Conservation (phyloP, 2,329 filamentous ascomycete genomes). For the Fusarium circinatum region DNA sequence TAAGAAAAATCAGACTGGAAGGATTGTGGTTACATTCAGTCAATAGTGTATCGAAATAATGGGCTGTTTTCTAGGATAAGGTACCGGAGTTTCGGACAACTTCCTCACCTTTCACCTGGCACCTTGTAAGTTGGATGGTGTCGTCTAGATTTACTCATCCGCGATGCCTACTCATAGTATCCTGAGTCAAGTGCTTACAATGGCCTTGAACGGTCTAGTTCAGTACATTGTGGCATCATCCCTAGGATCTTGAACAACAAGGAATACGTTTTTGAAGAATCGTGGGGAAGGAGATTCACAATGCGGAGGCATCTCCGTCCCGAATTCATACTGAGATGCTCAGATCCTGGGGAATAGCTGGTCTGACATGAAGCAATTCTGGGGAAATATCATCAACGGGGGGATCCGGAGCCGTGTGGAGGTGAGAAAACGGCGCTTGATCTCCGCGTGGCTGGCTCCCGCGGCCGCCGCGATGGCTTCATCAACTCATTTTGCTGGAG, state of each 20-base stretch:
- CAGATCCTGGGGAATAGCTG: not conserved
- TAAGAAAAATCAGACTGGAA: not conserved
- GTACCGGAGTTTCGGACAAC: conserved; percentile 1
- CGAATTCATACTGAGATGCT: not conserved
- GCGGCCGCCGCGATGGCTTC: not conserved
- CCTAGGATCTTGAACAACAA: conserved; percentile 6
- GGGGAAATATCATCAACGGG: not conserved
- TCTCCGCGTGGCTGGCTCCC: conserved; percentile 3
- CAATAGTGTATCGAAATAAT: not conserved
- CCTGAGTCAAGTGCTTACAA: not conserved
- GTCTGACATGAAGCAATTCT: not conserved
- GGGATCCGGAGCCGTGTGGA: not conserved
- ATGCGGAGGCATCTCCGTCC: conserved; percentile 15
- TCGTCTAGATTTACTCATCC: not conserved
- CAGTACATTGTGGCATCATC: conserved; percentile 5
- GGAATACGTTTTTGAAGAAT: not conserved
- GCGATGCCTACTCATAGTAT: not conserved
- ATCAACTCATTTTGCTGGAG: not conserved
- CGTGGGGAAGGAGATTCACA: conserved; percentile 6
- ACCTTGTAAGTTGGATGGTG: not conserved
- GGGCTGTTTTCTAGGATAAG: not conserved
- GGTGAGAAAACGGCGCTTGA: not conserved
- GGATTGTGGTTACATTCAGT: conserved; percentile 4
- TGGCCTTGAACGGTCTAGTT: no score
- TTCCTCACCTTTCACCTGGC: not conserved